These are phyloP conservation scores for Teunomyces pallodes DNA, from an alignment of 805 yeast genomes.

Conservation along the genomic window DNA sequence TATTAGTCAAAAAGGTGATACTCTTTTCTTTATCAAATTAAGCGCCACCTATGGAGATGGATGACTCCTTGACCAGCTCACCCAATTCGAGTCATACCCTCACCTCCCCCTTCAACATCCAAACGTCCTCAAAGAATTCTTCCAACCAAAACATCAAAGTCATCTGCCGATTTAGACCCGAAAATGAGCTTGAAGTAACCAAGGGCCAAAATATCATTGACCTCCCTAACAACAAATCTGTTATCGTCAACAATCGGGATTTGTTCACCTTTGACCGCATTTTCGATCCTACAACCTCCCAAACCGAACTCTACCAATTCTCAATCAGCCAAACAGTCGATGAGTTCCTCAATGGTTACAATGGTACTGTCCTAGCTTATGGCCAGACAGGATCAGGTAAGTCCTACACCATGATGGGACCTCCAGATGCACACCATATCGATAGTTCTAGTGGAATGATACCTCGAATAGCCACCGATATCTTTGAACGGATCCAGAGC, in stretches of 20 bases:
- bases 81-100: not conserved
- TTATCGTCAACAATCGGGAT: conserved; percentile 26
- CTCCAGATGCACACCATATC: conserved; percentile 22
- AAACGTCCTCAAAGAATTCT: not conserved
- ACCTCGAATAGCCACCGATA: conserved; percentile 65
- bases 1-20: no score
- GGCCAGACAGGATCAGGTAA: conserved; percentile 83
- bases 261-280: conserved; percentile 64
- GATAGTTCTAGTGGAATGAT: conserved; percentile 56
- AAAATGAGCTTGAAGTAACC: conserved; percentile 31
- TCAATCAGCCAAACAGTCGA: conserved; percentile 62
- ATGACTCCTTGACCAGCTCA: not conserved
- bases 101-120: conserved; percentile 2
- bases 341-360: conserved; percentile 71
- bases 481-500: conserved; percentile 54
- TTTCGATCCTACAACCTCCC: conserved; percentile 51
- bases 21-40: not conserved
- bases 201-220: conserved; percentile 18
- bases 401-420: conserved; percentile 75
- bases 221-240: conserved; percentile 25
- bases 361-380: conserved; percentile 73
- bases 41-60: not conserved
- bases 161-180: conserved; percentile 71
- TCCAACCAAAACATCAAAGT: conserved; percentile 51
- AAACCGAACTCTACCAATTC: conserved; percentile 56